Base-by-base conservation (phyloP, 2,329 filamentous ascomycete genomes). In the Sclerotinia spermophila region DNA sequence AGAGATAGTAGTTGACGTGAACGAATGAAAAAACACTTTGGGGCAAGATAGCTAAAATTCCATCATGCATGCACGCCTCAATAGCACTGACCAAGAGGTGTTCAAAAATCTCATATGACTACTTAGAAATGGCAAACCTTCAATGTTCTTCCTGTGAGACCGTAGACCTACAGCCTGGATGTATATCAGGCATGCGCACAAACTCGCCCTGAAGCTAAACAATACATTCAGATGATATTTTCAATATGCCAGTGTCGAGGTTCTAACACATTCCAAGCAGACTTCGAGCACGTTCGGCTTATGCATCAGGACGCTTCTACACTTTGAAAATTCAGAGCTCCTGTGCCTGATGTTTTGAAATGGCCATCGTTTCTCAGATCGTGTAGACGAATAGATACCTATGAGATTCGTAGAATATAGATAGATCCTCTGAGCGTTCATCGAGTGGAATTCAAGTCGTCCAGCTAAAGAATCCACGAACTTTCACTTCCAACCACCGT, bases 81-180 rank as follows among this genome's bases (percentile, higher is more conserved):
- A 38, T 65, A 35, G 45, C 51, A 65, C 62, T 40, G 27, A 65
- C 62, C 45, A 65, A 65, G 24, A 51, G 45, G 38, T 40, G 21
- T 65, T 5, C n/a, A 35, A 40, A 21, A 27, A n/a, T 21, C 17
- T 17, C 21, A 51, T 27, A 65, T 65, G 44, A 21, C 48, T 38
- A 5, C 19, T 11, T 53, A 65, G n/a, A 53, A 65, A 53, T 30
- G n/a, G 15, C 33, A 51, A 40, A 40, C 2, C 33, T 38, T 10
- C 21, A 17, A n/a, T 53, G 13, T 51, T 15, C 8, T 35, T 19
- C 15, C 19, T 33, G n/a, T 48, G 44, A 13, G 33, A 51, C 17
- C 61, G 48, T 65, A 51, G 30, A 27, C 8, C 33, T 45, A 19
- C 30, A 17, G 30, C 35, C 27, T 62, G 27, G 17, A 5, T 5